These are phyloP conservation scores for Leccinum boreale DNA, from an alignment of 768 basidiomycete genomes.

Conservation along the genomic window DNA sequence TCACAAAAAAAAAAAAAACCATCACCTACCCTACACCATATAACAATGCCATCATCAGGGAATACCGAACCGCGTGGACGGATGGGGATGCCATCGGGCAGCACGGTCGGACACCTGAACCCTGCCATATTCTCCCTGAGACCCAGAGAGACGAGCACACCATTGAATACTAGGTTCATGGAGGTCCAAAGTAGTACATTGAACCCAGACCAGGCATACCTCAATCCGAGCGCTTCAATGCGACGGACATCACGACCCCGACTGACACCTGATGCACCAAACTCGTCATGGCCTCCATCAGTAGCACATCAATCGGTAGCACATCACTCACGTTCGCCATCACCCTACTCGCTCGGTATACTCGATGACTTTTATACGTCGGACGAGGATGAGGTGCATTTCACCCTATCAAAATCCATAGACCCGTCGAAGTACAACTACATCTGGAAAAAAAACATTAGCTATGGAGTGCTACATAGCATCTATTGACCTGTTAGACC, in stretches of 20 bases:
- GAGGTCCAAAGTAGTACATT: not conserved
- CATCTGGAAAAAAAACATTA: not conserved
- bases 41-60: not conserved
- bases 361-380: not conserved
- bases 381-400: not conserved
- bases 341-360: not conserved
- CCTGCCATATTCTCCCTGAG: not conserved
- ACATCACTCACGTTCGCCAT: not conserved
- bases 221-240: not conserved
- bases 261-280: not conserved
- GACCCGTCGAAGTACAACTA: not conserved
- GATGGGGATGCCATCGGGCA: not conserved
- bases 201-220: not conserved
- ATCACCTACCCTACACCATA: not conserved
- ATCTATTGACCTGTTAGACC: too few species aligned
- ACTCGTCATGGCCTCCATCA: not conserved
- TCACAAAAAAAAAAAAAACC: not conserved
- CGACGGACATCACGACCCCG: not conserved
- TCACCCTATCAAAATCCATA: not conserved
- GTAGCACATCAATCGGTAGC: not conserved
- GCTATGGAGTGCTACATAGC: too few species aligned
- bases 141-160: not conserved
- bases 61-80: not conserved
- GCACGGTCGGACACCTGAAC: not conserved
- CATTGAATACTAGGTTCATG: not conserved